Evolutionary conservation across 2,329 filamentous ascomycete species (phyloP).

Genomic region (Neofusicoccum sp.): DNA sequence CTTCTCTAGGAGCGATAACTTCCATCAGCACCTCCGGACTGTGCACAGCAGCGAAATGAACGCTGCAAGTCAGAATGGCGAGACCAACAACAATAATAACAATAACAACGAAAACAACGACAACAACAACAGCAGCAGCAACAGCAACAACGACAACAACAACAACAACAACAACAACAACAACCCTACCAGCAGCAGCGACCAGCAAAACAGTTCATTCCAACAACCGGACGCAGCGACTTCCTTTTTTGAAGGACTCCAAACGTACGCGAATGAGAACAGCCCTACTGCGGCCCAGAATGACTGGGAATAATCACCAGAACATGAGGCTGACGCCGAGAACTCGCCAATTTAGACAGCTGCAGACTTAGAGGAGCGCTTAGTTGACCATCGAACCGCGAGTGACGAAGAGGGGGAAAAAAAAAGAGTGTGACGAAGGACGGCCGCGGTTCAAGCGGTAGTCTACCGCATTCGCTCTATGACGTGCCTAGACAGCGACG

Average conservation of each 20-base stretch:
- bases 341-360: slow-evolving; percentile 4
- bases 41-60: slow-evolving; percentile 7
- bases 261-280: slow-evolving; percentile 13
- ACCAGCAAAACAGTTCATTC: background rate
- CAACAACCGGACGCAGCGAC: background rate
- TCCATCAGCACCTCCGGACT: slow-evolving; percentile 11
- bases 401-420: background rate
- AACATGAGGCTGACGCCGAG: slow-evolving; percentile 11
- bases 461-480: background rate
- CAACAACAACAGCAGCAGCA: background rate
- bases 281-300: background rate
- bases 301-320: background rate
- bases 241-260: slow-evolving; percentile 12
- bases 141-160: background rate
- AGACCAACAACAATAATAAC: no score
- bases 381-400: background rate
- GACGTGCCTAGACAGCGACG: background rate
- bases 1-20: slow-evolving; percentile 17
- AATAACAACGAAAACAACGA: no score
- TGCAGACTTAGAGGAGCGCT: background rate
- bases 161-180: no score
- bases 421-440: background rate
- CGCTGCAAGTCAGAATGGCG: background rate
- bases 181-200: no score
- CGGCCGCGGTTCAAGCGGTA: no score